Evolutionary conservation across 2,329 filamentous ascomycete species (phyloP).

Genomic region (Colletotrichum orchidophilum): DNA sequence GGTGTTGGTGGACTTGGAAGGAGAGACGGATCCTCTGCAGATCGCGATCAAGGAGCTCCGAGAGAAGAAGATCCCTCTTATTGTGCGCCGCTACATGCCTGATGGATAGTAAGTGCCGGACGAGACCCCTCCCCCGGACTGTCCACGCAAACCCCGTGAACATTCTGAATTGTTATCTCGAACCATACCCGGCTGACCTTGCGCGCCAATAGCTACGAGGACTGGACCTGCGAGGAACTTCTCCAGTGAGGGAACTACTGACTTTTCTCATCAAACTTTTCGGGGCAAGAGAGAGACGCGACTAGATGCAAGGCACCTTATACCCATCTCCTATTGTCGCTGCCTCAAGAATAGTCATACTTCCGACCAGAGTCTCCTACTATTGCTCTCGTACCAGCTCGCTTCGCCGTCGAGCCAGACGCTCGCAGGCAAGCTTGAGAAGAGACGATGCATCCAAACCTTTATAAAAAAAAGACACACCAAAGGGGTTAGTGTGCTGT

Average conservation of each 20-base stretch:
- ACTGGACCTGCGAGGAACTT: conserved; percentile 98
- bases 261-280: conserved; percentile 1
- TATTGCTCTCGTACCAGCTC: background rate
- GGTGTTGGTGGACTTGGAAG: conserved; percentile 94
- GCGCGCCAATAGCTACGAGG: conserved; percentile 78
- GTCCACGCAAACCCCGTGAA: conserved; percentile 1
- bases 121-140: background rate
- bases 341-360: conserved; percentile 26
- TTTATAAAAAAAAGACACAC: conserved; percentile 11
- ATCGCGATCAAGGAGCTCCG: conserved; percentile 97
- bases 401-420: background rate
- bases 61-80: conserved; percentile 98
- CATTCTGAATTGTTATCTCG: background rate
- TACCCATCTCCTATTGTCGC: conserved; percentile 31
- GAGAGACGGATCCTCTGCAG: conserved; percentile 96
- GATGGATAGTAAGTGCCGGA: conserved; percentile 83
- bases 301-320: conserved; percentile 32
- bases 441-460: background rate
- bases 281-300: conserved; percentile 14
- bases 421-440: conserved; percentile 1
- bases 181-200: conserved; percentile 34
- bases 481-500: conserved; percentile 23
- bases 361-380: conserved; percentile 12
- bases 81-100: conserved; percentile 93
- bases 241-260: conserved; percentile 59